Percentiles rank a stretch among this genome's conserved stretches.
phyloP scores from a whole-genome alignment of 352 stramenopile genomes.

The Globisporangium carolinianum region DNA sequence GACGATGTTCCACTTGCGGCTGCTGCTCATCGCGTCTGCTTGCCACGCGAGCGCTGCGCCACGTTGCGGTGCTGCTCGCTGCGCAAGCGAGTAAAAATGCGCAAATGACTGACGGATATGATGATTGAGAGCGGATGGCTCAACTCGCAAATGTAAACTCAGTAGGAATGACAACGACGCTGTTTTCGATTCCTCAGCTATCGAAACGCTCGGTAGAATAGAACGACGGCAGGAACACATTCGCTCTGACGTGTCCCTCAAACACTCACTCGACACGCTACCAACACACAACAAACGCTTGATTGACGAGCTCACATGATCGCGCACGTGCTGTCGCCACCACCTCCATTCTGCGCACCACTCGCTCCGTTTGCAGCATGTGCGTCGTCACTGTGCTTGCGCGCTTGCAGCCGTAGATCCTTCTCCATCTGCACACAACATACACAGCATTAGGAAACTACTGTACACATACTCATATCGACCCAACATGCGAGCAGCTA shows the following conservation, averaged over 20 bases:
- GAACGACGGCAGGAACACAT: background rate
- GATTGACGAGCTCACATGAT: slow-evolving; percentile 8
- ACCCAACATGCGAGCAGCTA: background rate
- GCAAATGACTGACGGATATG: too few relatives aligned
- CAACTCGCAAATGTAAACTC: too few relatives aligned
- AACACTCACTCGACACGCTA: background rate
- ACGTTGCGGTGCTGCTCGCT: too few relatives aligned
- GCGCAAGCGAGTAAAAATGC: too few relatives aligned
- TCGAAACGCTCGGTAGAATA: too few relatives aligned
- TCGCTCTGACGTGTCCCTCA: background rate
- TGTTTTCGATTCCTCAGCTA: too few relatives aligned
- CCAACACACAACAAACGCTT: background rate
- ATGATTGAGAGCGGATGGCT: too few relatives aligned
- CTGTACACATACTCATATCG: background rate
- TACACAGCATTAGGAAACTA: background rate
- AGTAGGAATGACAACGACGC: too few relatives aligned
- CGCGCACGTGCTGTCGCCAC: slow-evolving; percentile 2
- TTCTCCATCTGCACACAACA: slow-evolving; percentile 30
- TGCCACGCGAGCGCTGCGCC: too few relatives aligned
- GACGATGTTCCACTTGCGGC: slow-evolving; percentile 49
- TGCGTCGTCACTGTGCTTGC: background rate
- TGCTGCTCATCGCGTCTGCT: too few relatives aligned
- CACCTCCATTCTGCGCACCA: background rate
- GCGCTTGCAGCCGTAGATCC: slow-evolving; percentile 13
- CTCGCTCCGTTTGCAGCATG: background rate